These are phyloP conservation scores for Sphagnurus paluster DNA, from an alignment of 1,284 basidiomycete genomes.

Conservation along the genomic window DNA sequence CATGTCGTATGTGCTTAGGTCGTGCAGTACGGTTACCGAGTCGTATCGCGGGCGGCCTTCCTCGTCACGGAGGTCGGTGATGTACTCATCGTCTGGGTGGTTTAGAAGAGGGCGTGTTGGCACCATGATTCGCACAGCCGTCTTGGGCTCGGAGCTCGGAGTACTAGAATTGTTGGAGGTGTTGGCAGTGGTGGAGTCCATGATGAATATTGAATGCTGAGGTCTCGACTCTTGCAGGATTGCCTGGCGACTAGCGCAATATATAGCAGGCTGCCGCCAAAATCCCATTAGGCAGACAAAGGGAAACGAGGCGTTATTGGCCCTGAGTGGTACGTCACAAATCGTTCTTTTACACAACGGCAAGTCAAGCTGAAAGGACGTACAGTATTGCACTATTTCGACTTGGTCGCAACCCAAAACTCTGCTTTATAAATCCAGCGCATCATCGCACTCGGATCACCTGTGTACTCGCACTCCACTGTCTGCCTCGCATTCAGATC, in stretches of 20 bases:
- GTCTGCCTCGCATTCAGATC: conserved; percentile 36
- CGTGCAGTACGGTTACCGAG: background rate
- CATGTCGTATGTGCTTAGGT: conserved; percentile 4
- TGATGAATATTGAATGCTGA: too few relatives aligned
- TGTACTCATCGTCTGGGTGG: background rate
- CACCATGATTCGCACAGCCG: background rate
- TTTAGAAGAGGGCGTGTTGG: background rate
- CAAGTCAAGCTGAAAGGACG: background rate
- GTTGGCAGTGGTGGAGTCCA: too few relatives aligned
- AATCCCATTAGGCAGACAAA: too few relatives aligned
- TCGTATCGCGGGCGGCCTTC: background rate
- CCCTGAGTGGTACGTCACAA: too few relatives aligned
- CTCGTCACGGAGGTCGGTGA: conserved; percentile 1
- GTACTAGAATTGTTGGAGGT: too few relatives aligned
- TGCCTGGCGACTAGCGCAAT: too few relatives aligned
- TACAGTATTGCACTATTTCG: conserved; percentile 19
- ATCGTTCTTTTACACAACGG: background rate
- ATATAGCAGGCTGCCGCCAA: too few relatives aligned
- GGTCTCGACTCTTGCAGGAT: too few relatives aligned
- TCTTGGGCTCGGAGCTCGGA: background rate
- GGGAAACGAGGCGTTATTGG: too few relatives aligned
- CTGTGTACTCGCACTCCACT: conserved; percentile 64
- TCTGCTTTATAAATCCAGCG: conserved; percentile 63
- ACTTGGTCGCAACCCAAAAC: conserved; percentile 61
- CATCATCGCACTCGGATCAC: conserved; percentile 64